These are phyloP conservation scores for Cutaneotrichosporon cavernicola DNA, from an alignment of 1,284 basidiomycete species.

Conservation along the genomic window DNA sequence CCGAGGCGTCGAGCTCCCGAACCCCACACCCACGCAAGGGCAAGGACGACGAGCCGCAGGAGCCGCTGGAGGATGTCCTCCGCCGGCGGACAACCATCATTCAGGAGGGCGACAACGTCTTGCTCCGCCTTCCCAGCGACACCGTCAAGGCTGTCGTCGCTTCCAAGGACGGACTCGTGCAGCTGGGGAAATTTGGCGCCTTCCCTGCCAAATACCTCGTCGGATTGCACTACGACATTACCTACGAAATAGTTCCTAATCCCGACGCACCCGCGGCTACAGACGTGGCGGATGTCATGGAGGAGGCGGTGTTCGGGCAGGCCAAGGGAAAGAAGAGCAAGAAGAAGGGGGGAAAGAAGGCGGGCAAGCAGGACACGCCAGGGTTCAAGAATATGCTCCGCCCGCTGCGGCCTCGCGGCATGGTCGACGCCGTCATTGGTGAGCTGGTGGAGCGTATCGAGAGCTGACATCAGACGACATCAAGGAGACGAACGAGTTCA, in stretches of 20 bases:
- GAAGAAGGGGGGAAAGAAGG: slow-evolving; percentile 33
- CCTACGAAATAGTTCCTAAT: slow-evolving; percentile 52
- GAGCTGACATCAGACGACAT: slow-evolving; percentile 42
- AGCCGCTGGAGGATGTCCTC: slow-evolving; percentile 41
- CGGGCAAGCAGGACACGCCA: slow-evolving; percentile 26
- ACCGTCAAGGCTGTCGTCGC: slow-evolving; percentile 53
- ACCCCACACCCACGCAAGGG: neutral
- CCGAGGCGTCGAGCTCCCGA: neutral
- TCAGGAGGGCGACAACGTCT: slow-evolving; percentile 53
- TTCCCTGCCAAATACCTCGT: slow-evolving; percentile 54
- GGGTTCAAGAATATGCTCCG: slow-evolving; percentile 45
- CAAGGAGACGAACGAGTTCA: slow-evolving; percentile 51
- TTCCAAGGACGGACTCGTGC: slow-evolving; percentile 45
- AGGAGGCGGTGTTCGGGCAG: slow-evolving; percentile 32
- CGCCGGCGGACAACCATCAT: slow-evolving; percentile 46
- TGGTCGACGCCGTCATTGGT: slow-evolving; percentile 48
- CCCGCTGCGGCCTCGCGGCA: slow-evolving; percentile 35
- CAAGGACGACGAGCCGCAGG: slow-evolving; percentile 16
- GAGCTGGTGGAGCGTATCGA: slow-evolving; percentile 10
- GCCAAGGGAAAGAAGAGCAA: slow-evolving; percentile 37
- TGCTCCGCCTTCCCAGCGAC: slow-evolving; percentile 54
- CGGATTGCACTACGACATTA: slow-evolving; percentile 55
- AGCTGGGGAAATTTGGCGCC: slow-evolving; percentile 55
- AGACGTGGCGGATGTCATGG: slow-evolving; percentile 15
- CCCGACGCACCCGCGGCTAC: slow-evolving; percentile 5